phyloP scores from a whole-genome alignment of 208 protist genomes.

The Trypanosoma brucei region DNA sequence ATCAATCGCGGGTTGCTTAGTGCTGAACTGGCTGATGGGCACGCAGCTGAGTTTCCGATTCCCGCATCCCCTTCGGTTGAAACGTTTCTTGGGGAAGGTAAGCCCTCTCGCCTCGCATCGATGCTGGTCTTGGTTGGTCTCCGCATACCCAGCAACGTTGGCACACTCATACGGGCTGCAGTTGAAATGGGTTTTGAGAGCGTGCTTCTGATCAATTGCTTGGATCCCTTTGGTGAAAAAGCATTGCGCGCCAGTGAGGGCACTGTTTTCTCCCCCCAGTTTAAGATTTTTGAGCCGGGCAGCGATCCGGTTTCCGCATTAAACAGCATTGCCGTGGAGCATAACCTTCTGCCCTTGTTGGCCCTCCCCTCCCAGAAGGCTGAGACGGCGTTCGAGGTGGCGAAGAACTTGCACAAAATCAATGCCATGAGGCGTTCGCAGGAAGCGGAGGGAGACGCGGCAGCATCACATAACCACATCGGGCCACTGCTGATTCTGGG shows the following conservation, averaged over 20 bases:
- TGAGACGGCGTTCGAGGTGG: conserved; percentile 60
- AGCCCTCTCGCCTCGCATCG: conserved; percentile 25
- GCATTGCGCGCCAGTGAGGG: conserved; percentile 83
- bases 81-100: conserved; percentile 16
- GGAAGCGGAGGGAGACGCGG: not conserved
- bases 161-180: conserved; percentile 61
- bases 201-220: conserved; percentile 66
- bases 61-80: conserved; percentile 7
- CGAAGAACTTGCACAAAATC: conserved; percentile 52
- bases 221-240: conserved; percentile 76
- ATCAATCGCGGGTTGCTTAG: conserved; percentile 68
- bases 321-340: conserved; percentile 45
- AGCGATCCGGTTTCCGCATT: conserved; percentile 40
- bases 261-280: conserved; percentile 39
- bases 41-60: conserved; percentile 73
- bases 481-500: conserved; percentile 76
- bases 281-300: conserved; percentile 46
- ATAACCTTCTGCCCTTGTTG: conserved; percentile 64
- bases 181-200: conserved; percentile 72
- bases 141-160: conserved; percentile 84
- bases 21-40: conserved; percentile 73
- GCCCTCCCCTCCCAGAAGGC: conserved; percentile 73
- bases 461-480: not conserved
- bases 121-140: conserved; percentile 77
- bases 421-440: conserved; percentile 23